Conservation (phyloP, 345 rosid species). For the thale cress (Arabidopsis thaliana) region TAIR10.1 NC_003071.7:16597001-16597500, state of each 20-base stretch:
- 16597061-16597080: slow-evolving; percentile 33
- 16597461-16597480: slow-evolving; percentile 74
- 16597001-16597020: slow-evolving; percentile 19
- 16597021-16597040: not conserved
- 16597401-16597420: slow-evolving; percentile 13
- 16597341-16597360: slow-evolving; percentile 1
- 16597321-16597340: slow-evolving; percentile 5
- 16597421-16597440: slow-evolving; percentile 61
- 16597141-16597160: slow-evolving; percentile 34
- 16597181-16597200: slow-evolving; percentile 53
- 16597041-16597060: slow-evolving; percentile 34
- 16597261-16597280: slow-evolving; percentile 57
- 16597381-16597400: not conserved
- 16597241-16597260: slow-evolving; percentile 62
- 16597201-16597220: slow-evolving; percentile 61
- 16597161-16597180: slow-evolving; percentile 37
- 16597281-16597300: not conserved
- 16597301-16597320: not conserved
- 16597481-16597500: slow-evolving; percentile 63
- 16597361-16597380: not conserved
- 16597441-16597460: slow-evolving; percentile 71
- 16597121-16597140: slow-evolving; percentile 30
- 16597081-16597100: slow-evolving; percentile 40
- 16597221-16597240: slow-evolving; percentile 65
- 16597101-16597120: slow-evolving; percentile 49